Conservation (phyloP, 345 rosid genomes). For the Brassica rapa region DNA sequence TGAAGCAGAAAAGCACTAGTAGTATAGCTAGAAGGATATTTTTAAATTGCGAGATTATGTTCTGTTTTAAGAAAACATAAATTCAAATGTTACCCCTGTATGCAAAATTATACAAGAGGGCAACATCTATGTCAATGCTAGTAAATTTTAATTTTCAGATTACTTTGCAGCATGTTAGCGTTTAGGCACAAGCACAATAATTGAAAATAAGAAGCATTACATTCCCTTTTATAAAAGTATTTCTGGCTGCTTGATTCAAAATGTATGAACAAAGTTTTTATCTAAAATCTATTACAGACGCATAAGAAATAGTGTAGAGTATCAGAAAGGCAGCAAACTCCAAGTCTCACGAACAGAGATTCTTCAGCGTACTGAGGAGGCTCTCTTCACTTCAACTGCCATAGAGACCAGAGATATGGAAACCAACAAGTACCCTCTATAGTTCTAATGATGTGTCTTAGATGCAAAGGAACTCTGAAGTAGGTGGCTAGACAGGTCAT, state of each 20-base stretch:
- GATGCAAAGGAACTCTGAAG: conserved; percentile 47
- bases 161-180: neutral
- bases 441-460: conserved; percentile 40
- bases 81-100: conserved; percentile 33
- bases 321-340: conserved; percentile 16
- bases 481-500: conserved; percentile 12
- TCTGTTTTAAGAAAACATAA: conserved; percentile 12
- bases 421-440: conserved; percentile 52
- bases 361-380: conserved; percentile 15
- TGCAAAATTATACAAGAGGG: conserved; percentile 35
- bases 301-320: conserved; percentile 12
- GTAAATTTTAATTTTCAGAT: neutral
- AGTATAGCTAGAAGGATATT: conserved; percentile 30
- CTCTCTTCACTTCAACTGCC: no score
- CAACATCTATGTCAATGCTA: neutral
- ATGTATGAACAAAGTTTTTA: conserved; percentile 29
- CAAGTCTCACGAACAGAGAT: conserved; percentile 16
- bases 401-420: conserved; percentile 45
- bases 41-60: conserved; percentile 2
- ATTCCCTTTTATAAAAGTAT: neutral
- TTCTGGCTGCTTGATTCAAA: neutral
- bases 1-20: neutral
- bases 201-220: neutral
- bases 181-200: neutral
- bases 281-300: conserved; percentile 31